Percentiles rank a stretch among this genome's conserved stretches.
Evolutionary conservation across 805 yeast species (phyloP).

Genomic region (Wickerhamiella vanderwaltii): DNA sequence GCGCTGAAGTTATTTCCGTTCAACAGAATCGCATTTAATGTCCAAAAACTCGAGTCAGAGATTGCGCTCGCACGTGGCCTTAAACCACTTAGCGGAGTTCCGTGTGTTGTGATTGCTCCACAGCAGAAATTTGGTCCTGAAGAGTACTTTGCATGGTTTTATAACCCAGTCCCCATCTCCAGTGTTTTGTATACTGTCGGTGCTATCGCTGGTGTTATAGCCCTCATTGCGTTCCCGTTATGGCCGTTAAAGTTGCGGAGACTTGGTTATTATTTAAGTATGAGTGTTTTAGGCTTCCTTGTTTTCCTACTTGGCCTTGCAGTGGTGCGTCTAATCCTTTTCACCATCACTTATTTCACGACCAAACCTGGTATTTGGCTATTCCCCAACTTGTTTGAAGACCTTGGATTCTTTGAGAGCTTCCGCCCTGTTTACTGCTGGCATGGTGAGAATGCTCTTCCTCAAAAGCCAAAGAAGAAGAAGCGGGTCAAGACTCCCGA

Average conservation of each 20-base stretch:
- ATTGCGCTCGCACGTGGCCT: constrained; percentile 48
- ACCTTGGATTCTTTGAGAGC: constrained; percentile 86
- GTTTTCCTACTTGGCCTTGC: constrained; percentile 69
- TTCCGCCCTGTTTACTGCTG: constrained; percentile 82
- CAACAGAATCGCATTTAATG: constrained; percentile 63
- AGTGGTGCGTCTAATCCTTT: constrained; percentile 62
- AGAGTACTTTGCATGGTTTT: constrained; percentile 72
- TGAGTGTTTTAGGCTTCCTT: constrained; percentile 60
- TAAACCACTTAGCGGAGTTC: constrained; percentile 56
- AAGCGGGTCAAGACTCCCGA: constrained; percentile 11
- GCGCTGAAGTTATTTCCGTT: constrained; percentile 58
- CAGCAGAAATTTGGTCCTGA: constrained; percentile 32
- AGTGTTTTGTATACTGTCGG: constrained; percentile 51
- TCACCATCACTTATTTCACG: constrained; percentile 43
- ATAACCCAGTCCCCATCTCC: constrained; percentile 56
- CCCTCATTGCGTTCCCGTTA: constrained; percentile 69
- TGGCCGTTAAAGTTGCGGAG: constrained; percentile 88
- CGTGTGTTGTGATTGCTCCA: constrained; percentile 30
- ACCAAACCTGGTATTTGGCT: constrained; percentile 80
- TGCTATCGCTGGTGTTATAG: constrained; percentile 51
- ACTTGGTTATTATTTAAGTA: constrained; percentile 83
- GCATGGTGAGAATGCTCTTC: constrained; percentile 38
- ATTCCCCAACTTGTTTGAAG: constrained; percentile 91
- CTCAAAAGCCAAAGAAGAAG: constrained; percentile 17
- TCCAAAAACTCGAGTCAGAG: constrained; percentile 52